Base-by-base conservation (phyloP, 495 filamentous ascomycete genomes). In the Xylaria scruposa region DNA sequence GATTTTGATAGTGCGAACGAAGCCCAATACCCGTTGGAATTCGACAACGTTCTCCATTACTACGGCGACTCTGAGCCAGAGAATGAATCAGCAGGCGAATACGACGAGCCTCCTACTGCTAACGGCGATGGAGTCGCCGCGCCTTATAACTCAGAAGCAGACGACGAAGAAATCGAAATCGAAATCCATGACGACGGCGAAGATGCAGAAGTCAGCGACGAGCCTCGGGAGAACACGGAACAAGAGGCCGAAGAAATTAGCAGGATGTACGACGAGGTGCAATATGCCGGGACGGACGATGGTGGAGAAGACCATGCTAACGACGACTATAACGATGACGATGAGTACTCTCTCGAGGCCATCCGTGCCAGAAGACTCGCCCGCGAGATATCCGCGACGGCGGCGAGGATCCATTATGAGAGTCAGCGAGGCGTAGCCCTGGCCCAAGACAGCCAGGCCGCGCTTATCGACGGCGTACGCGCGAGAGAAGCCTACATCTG, bases 381-480 rank as follows among this genome's bases (percentile, higher is more conserved):
- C 17, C 33, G 38, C 40, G 13, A 19, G 38, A 17, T 56, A 29
- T 38, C 58, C 29, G 44, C 42, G 9, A 26, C 40, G 26, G 67
- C 67, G 21, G 40, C 26, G 17, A 24, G 51, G 2, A 70, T 70
- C 36, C 24, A n/a, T 38, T 1, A 47, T 24, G 58, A 51, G 58
- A 44, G 1, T 2, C 13, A 2, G 0, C 58, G 42, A 9, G 58
- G 68, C 68, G 68, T 63, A 4, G 5, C 40, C 17, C 12, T 24
- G 6, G 31, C 44, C 1, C 26, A 13, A 13, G 54, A 69, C 67
- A 69, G 56, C 54, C n/a, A 69, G 10, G 53, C 40, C 8, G 7
- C 24, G 2, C 56, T 69, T 2, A 69, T 69, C 54, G 67, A 69
- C 56, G 7, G 12, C 24, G 24, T 68, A 33, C 21, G 49, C 12